Percentiles rank a stretch among this genome's conserved stretches.
These are phyloP conservation scores for Colletotrichum scovillei DNA, from an alignment of 2,329 filamentous ascomycete genomes.

Conservation along the genomic window DNA sequence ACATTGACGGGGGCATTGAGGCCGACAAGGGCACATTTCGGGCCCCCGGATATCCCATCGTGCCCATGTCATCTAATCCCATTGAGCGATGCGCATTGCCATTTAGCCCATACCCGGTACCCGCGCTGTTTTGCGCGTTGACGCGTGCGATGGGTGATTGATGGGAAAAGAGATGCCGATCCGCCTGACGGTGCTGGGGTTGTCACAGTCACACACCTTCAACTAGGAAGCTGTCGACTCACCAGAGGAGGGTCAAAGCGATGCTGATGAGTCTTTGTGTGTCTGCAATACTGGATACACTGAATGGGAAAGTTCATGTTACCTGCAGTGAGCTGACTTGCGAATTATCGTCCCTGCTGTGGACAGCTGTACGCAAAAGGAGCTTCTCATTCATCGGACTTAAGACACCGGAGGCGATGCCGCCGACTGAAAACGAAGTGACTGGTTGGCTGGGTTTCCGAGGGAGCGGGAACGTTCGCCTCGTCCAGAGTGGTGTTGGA, in stretches of 20 bases:
- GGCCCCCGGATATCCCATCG: background rate
- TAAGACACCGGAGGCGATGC: background rate
- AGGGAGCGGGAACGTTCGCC: background rate
- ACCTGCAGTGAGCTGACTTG: background rate
- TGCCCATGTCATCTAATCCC: constrained; percentile 1
- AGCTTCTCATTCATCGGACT: background rate
- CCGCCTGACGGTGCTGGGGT: background rate
- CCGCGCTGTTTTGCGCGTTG: background rate
- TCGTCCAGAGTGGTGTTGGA: background rate
- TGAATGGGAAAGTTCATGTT: background rate
- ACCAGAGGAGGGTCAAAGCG: background rate
- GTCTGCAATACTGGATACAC: background rate
- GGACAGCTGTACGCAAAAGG: background rate
- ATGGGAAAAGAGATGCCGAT: constrained; percentile 17
- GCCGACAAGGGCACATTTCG: background rate
- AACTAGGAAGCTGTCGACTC: background rate
- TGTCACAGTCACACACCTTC: background rate
- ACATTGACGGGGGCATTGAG: background rate
- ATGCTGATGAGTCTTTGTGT: background rate
- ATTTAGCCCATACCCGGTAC: background rate
- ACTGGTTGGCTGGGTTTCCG: background rate
- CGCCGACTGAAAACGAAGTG: background rate
- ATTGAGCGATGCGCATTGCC: background rate
- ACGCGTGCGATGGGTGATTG: constrained; percentile 17
- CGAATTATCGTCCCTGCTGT: background rate